phyloP scores from a whole-genome alignment of 73 alveolate species.

The Blepharisma japonicum region DNA sequence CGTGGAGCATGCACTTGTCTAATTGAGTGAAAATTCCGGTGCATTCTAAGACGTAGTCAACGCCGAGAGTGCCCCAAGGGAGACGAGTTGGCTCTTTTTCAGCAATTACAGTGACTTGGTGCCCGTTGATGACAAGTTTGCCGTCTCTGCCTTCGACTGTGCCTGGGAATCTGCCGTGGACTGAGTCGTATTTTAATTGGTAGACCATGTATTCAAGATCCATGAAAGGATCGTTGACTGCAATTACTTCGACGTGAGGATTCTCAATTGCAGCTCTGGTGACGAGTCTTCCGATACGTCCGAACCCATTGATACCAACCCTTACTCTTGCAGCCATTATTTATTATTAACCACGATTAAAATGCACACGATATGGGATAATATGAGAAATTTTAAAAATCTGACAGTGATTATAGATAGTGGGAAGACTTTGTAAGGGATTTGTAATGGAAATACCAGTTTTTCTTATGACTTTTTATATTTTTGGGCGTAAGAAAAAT shows the following conservation, averaged over 20 bases:
- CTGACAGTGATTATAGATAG: too few relatives aligned
- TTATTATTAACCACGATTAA: too few relatives aligned
- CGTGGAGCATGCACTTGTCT: slow-evolving; percentile 76
- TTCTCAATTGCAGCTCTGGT: slow-evolving; percentile 84
- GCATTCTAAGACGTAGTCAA: slow-evolving; percentile 83
- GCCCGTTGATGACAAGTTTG: slow-evolving; percentile 27
- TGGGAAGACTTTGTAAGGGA: too few relatives aligned
- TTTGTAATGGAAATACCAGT: too few relatives aligned
- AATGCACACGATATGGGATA: too few relatives aligned
- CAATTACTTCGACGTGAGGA: slow-evolving; percentile 53
- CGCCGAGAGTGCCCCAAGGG: slow-evolving; percentile 84
- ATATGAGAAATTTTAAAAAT: too few relatives aligned
- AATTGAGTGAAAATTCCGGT: slow-evolving; percentile 83
- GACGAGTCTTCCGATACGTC: slow-evolving; percentile 95
- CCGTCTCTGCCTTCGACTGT: slow-evolving; percentile 82
- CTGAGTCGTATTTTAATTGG: slow-evolving; percentile 69
- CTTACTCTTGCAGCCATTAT: slow-evolving; percentile 45
- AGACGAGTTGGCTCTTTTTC: slow-evolving; percentile 83
- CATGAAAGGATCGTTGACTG: slow-evolving; percentile 73
- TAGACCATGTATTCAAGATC: slow-evolving; percentile 67
- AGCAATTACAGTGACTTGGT: slow-evolving; percentile 54
- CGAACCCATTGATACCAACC: slow-evolving; percentile 96
- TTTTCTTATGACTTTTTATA: too few relatives aligned
- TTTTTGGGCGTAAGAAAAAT: too few relatives aligned
- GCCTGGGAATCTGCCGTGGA: slow-evolving; percentile 53